phyloP scores from a whole-genome alignment of 495 filamentous ascomycete species.

The Penicillium ochrochloron region DNA sequence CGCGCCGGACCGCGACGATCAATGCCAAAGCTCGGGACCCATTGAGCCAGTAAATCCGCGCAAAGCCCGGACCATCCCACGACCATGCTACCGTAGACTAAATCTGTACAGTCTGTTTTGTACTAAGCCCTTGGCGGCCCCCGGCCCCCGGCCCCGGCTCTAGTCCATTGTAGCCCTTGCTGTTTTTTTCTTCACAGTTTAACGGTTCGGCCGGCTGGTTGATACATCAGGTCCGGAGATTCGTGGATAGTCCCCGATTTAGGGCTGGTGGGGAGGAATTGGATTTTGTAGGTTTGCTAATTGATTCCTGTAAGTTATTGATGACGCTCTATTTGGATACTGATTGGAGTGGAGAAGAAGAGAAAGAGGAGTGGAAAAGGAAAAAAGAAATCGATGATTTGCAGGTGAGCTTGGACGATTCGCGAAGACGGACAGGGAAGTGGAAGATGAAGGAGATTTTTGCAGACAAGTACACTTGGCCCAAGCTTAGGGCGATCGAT shows the following conservation, averaged over 20 bases:
- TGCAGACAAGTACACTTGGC: not conserved
- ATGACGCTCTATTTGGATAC: not conserved
- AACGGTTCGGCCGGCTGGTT: conserved; percentile 11
- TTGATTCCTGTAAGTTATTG: not conserved
- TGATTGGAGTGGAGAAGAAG: not conserved
- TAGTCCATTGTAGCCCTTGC: conserved; percentile 9
- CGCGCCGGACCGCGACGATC: conserved; percentile 17
- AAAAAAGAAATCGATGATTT: not conserved
- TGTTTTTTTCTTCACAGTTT: conserved; percentile 9
- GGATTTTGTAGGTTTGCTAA: not conserved
- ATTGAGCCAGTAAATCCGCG: conserved; percentile 2
- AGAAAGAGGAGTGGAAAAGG: not conserved
- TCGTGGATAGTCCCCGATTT: not conserved
- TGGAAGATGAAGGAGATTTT: not conserved
- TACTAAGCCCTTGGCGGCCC: not conserved
- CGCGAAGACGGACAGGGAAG: not conserved
- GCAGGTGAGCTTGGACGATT: not conserved
- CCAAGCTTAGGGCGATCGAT: conserved; percentile 3
- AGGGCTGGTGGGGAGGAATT: not conserved
- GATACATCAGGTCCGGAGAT: conserved; percentile 20
- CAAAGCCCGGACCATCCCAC: not conserved
- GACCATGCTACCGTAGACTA: not conserved
- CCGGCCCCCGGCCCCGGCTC: not conserved
- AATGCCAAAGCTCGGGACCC: conserved; percentile 7
- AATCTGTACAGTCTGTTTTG: not conserved